Percentiles rank a stretch among this genome's conserved stretches.
Evolutionary conservation across 106 monocot genomes (phyloP).

Genomic region (Vanilla planifolia): DNA sequence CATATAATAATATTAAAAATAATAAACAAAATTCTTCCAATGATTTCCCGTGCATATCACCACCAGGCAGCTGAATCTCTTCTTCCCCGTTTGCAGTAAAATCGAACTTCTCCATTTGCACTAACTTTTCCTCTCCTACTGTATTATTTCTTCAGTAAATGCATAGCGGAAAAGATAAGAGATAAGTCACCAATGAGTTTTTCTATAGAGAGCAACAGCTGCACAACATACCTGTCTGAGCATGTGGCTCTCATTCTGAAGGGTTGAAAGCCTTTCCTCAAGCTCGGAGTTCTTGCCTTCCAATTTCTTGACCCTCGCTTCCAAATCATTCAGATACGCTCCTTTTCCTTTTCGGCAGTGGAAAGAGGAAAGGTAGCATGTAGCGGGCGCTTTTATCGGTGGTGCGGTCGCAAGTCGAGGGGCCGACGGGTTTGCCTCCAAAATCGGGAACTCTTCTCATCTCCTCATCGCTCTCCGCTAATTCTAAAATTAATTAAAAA

Average conservation of each 20-base stretch:
- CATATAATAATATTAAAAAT: too few species aligned
- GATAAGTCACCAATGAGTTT: too few species aligned
- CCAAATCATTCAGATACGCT: constrained; percentile 50
- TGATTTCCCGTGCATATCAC: too few species aligned
- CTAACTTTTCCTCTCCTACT: constrained; percentile 4
- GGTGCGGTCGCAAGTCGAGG: constrained; percentile 38
- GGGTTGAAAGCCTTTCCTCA: constrained; percentile 52
- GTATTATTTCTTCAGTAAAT: constrained; percentile 7
- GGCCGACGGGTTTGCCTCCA: constrained; percentile 33
- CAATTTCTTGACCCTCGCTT: constrained; percentile 40
- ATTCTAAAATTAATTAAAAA: background rate
- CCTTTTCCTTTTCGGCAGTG: constrained; percentile 60
- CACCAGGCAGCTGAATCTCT: too few species aligned
- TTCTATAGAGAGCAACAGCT: too few species aligned
- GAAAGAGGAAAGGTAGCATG: constrained; percentile 16
- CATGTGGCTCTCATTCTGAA: constrained; percentile 88
- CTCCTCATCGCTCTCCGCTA: constrained; percentile 72
- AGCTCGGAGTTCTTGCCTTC: constrained; percentile 30
- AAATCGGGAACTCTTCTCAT: constrained; percentile 71
- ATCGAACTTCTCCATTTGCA: constrained; percentile 1
- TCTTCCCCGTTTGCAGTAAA: too few species aligned
- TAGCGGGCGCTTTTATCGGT: constrained; percentile 16
- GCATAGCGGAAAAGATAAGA: too few species aligned
- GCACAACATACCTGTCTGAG: constrained; percentile 76
- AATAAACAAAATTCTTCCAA: too few species aligned